Evolutionary conservation across 176 grass and related monocot species (phyloP).

Genomic region (Tuctoria greenei): DNA sequence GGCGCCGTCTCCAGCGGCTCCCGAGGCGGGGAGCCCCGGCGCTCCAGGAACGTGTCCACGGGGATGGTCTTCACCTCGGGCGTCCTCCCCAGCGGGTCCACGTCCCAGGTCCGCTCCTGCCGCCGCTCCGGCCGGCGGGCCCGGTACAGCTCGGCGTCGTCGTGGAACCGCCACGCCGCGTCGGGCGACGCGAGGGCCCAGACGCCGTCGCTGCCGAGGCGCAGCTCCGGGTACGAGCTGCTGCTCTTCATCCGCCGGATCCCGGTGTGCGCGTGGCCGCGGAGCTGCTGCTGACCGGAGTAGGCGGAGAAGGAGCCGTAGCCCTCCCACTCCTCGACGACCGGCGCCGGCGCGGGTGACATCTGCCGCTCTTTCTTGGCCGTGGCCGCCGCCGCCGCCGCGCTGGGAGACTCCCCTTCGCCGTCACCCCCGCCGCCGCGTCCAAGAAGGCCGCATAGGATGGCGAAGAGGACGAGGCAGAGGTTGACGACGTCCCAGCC

Average conservation of each 20-base stretch:
- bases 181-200: conserved; percentile 45
- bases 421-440: conserved; percentile 44
- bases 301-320: conserved; percentile 24
- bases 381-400: not conserved
- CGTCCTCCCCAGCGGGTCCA: conserved; percentile 21
- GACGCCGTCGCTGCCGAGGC: conserved; percentile 47
- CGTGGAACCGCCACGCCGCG: conserved; percentile 57
- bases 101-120: conserved; percentile 46
- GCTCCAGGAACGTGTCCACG: conserved; percentile 55
- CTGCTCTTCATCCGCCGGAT: conserved; percentile 79
- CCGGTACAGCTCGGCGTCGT: conserved; percentile 69
- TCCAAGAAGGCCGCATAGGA: conserved; percentile 78
- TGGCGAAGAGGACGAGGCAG: conserved; percentile 74
- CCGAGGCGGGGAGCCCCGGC: too few species aligned
- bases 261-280: not conserved
- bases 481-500: conserved; percentile 90
- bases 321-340: conserved; percentile 1
- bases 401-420: conserved; percentile 20
- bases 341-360: too few species aligned
- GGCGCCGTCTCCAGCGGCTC: not conserved
- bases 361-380: conserved; percentile 2
- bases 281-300: not conserved
- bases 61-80: conserved; percentile 57
- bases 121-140: conserved; percentile 44
- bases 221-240: conserved; percentile 84